Evolutionary conservation across 805 yeast species (phyloP).

Genomic region (Barnettozyma siamensis): DNA sequence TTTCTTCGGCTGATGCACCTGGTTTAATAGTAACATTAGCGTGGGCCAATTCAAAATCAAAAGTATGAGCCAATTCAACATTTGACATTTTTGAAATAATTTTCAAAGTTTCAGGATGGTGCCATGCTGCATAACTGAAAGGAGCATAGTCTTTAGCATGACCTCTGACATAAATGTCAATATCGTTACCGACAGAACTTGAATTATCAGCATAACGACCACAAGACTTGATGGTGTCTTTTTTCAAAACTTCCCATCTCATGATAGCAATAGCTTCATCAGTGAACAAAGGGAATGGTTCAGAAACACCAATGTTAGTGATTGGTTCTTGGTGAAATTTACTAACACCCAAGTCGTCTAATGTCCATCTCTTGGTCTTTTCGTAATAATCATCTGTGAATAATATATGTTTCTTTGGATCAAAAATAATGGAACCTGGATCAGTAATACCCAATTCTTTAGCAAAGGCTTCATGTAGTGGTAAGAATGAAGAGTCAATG

Average conservation of each 20-base stretch:
- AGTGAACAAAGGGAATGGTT: constrained; percentile 56
- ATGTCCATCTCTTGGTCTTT: constrained; percentile 33
- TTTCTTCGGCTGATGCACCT: constrained; percentile 5
- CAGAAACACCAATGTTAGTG: constrained; percentile 49
- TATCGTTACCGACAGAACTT: constrained; percentile 33
- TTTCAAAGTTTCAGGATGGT: constrained; percentile 49
- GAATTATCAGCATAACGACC: constrained; percentile 39
- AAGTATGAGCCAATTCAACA: constrained; percentile 18
- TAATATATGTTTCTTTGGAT: constrained; percentile 33
- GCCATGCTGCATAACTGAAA: constrained; percentile 52
- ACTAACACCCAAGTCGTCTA: constrained; percentile 44
- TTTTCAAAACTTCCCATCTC: constrained; percentile 48
- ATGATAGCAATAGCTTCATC: constrained; percentile 54
- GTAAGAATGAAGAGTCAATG: constrained; percentile 5
- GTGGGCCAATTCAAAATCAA: constrained; percentile 51
- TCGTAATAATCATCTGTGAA: constrained; percentile 34
- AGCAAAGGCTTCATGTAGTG: constrained; percentile 4
- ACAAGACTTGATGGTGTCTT: constrained; percentile 39
- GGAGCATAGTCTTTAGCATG: constrained; percentile 42
- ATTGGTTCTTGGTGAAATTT: constrained; percentile 38
- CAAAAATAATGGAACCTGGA: constrained; percentile 26
- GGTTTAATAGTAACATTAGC: constrained; percentile 43
- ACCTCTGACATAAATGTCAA: constrained; percentile 47
- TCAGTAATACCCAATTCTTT: constrained; percentile 21
- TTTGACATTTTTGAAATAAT: constrained; percentile 51